phyloP scores from a whole-genome alignment of 2,329 filamentous ascomycete species.

The Penicillium sp. region DNA sequence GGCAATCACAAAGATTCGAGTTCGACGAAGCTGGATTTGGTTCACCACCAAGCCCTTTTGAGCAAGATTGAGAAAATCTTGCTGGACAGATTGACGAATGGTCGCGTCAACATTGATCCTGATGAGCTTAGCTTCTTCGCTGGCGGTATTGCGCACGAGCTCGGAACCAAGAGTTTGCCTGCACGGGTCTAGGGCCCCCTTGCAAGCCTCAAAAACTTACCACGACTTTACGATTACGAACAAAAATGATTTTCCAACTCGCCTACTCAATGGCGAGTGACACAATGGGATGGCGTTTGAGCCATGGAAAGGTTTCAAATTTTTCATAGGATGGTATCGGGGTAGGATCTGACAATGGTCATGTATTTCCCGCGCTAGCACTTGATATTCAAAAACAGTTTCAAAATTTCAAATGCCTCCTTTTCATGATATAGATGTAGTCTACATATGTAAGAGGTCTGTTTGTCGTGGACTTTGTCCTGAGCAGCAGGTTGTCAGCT shows the following conservation, averaged over 20 bases:
- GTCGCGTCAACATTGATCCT: constrained; percentile 31
- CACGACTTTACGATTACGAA: constrained; percentile 27
- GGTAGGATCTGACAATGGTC: constrained; percentile 1
- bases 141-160: constrained; percentile 37
- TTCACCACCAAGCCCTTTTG: constrained; percentile 26
- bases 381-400: constrained; percentile 12
- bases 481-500: too few relatives aligned
- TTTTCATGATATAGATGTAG: neutral
- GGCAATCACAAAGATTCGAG: constrained; percentile 10
- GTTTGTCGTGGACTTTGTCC: too few relatives aligned
- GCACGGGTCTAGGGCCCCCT: neutral
- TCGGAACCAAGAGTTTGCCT: constrained; percentile 25
- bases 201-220: neutral
- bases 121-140: constrained; percentile 44
- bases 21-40: constrained; percentile 6
- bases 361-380: constrained; percentile 10
- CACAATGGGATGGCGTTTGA: constrained; percentile 10
- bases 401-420: neutral
- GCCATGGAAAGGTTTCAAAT: constrained; percentile 12
- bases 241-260: constrained; percentile 12
- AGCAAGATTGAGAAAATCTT: constrained; percentile 38
- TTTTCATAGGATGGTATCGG: neutral
- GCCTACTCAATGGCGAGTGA: constrained; percentile 7
- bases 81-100: constrained; percentile 33
- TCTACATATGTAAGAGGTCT: neutral